Evolutionary conservation across 1,284 basidiomycete species (phyloP), one percentile per base, ranked within the genome.

Genomic region (Flammula alnicola): DNA sequence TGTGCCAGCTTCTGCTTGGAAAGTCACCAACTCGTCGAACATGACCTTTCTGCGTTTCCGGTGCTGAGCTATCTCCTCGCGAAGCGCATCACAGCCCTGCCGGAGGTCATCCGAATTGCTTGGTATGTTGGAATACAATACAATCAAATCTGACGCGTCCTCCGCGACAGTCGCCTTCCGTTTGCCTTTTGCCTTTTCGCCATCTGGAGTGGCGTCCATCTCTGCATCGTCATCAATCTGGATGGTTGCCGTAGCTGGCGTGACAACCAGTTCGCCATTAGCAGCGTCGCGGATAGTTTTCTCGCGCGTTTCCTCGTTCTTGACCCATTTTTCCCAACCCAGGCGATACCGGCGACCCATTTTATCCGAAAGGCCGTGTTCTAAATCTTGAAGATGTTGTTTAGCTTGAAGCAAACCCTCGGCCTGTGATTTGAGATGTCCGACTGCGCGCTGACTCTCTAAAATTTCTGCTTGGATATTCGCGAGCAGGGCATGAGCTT

Each of bases 261-360:
- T 76, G 40, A 79, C 62, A 25, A 66, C 64, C 47, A 87, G 65
- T 38, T 78, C 71, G 3, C 84, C 85, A 43, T 77, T 73, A 1
- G 80, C 75, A 14, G 74, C 77, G 32, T 83, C 80, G 35, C 86
- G 76, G 42, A 88, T 76, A 1, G 65, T 68, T 51, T 75, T 79
- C 69, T 95, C 92, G 20, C 93, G 79, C 31, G 74, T 75, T 63
- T 91, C 87, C 69, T 97, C 91, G 51, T 89, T 88, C 57, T 84
- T 83, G n/a, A 91, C 71, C 93, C 95, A 98, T 61, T 88, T 88
- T 64, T 95, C 91, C 84, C 88, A 96, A 1, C 94, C 95, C n/a
- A 88, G 65, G 39, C 89, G 79, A 67, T 91, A 92, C 49, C 89
- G 79, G 60, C 82, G 81, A 19, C 85, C 87, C 82, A 96, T 88